phyloP scores from a whole-genome alignment of 140 eudicot species.

The Bidens hawaiensis region DNA sequence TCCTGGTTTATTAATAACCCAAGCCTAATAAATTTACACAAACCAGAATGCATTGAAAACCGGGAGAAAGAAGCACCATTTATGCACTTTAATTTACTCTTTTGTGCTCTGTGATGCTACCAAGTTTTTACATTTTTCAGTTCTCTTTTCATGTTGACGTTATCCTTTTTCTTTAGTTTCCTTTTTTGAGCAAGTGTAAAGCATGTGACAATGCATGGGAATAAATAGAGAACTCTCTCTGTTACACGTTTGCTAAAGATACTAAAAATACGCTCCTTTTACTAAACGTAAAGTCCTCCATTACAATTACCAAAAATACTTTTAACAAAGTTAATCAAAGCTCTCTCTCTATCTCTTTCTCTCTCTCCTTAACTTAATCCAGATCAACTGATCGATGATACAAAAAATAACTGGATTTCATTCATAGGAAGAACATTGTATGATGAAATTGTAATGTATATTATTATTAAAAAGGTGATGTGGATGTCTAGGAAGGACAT shows the following conservation, averaged over 20 bases:
- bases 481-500: slow-evolving; percentile 41
- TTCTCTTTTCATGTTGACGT: slow-evolving; percentile 39
- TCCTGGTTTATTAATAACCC: too few species aligned
- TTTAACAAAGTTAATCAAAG: slow-evolving; percentile 12
- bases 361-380: slow-evolving; percentile 20
- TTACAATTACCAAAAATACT: slow-evolving; percentile 40
- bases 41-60: slow-evolving; percentile 7
- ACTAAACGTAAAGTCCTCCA: slow-evolving; percentile 41
- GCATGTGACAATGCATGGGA: slow-evolving; percentile 44
- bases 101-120: too few species aligned
- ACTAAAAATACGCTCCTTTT: slow-evolving; percentile 22
- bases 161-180: slow-evolving; percentile 41
- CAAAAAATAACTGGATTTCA: slow-evolving; percentile 16
- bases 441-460: slow-evolving; percentile 27
- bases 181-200: slow-evolving; percentile 45
- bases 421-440: slow-evolving; percentile 8
- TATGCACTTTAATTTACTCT: slow-evolving; percentile 17
- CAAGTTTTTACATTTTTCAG: slow-evolving; percentile 30
- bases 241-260: slow-evolving; percentile 30
- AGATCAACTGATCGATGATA: not conserved
- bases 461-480: slow-evolving; percentile 28
- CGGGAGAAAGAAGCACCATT: slow-evolving; percentile 2
- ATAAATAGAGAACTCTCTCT: slow-evolving; percentile 34
- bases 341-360: slow-evolving; percentile 13
- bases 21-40: too few species aligned